phyloP scores from a whole-genome alignment of 352 stramenopile species.

The Phytophthora boehmeriae region DNA sequence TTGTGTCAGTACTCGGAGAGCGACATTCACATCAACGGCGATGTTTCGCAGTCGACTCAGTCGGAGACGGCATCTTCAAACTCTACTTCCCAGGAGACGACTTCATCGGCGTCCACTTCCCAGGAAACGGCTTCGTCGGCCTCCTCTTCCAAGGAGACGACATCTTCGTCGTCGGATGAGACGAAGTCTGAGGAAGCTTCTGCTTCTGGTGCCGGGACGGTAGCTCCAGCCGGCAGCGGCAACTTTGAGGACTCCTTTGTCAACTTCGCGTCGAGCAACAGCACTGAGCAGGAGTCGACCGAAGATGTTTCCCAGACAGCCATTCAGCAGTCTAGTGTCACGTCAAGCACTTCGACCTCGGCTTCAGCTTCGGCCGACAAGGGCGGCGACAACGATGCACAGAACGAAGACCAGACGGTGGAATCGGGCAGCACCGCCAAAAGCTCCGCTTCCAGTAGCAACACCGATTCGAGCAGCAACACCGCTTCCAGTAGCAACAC shows the following conservation, averaged over 20 bases:
- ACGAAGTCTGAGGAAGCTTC: constrained; percentile 22
- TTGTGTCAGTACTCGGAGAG: constrained; percentile 30
- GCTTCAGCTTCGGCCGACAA: constrained; percentile 1
- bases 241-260: constrained; percentile 19
- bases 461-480: background rate
- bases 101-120: background rate
- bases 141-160: constrained; percentile 1
- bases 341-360: constrained; percentile 15
- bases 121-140: constrained; percentile 7
- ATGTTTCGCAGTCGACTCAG: constrained; percentile 20
- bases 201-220: constrained; percentile 15
- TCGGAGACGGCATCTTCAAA: background rate
- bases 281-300: constrained; percentile 15
- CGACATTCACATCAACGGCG: constrained; percentile 27
- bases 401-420: constrained; percentile 8
- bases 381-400: background rate
- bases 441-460: constrained; percentile 1
- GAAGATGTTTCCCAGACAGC: constrained; percentile 20
- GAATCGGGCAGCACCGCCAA: background rate
- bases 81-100: background rate
- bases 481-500: no score
- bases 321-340: constrained; percentile 22
- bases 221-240: constrained; percentile 16
- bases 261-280: constrained; percentile 17
- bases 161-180: background rate